Evolutionary conservation across 2,329 filamentous ascomycete species (phyloP).

Genomic region (Monilinia aucupariae): DNA sequence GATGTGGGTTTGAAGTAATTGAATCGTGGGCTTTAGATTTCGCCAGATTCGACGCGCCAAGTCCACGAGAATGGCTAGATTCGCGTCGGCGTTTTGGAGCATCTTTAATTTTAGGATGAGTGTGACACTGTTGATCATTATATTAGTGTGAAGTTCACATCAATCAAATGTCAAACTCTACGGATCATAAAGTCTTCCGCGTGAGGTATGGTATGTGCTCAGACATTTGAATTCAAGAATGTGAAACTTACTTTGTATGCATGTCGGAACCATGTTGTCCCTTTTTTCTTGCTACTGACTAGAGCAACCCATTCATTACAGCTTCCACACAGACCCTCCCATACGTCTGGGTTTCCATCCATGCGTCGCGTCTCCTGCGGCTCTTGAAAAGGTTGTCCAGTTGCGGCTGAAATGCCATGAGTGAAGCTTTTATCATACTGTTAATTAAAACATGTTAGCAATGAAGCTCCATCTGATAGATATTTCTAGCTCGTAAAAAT

Average conservation of each 20-base stretch:
- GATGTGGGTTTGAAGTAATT: constrained; percentile 26
- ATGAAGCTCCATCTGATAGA: background rate
- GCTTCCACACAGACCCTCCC: constrained; percentile 72
- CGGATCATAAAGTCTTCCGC: background rate
- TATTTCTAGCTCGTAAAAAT: background rate
- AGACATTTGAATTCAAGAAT: background rate
- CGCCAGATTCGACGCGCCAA: constrained; percentile 38
- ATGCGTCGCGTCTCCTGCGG: constrained; percentile 70
- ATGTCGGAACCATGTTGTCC: constrained; percentile 87
- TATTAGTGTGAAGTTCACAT: background rate
- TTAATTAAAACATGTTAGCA: constrained; percentile 2
- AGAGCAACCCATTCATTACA: constrained; percentile 78
- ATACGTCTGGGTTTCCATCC: constrained; percentile 75
- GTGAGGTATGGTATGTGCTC: background rate
- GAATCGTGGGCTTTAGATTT: constrained; percentile 36
- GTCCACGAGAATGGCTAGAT: constrained; percentile 44
- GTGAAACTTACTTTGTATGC: constrained; percentile 66
- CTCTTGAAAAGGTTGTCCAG: constrained; percentile 71
- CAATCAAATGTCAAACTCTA: background rate
- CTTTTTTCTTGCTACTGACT: constrained; percentile 83
- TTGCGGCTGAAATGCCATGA: constrained; percentile 78
- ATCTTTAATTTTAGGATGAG: constrained; percentile 66
- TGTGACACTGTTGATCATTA: constrained; percentile 50
- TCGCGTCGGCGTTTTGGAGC: constrained; percentile 63
- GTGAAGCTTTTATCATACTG: constrained; percentile 85